Evolutionary conservation across 1,284 basidiomycete genomes (phyloP), one percentile per base, ranked within the genome.

Genomic region (Porodaedalea pini): DNA sequence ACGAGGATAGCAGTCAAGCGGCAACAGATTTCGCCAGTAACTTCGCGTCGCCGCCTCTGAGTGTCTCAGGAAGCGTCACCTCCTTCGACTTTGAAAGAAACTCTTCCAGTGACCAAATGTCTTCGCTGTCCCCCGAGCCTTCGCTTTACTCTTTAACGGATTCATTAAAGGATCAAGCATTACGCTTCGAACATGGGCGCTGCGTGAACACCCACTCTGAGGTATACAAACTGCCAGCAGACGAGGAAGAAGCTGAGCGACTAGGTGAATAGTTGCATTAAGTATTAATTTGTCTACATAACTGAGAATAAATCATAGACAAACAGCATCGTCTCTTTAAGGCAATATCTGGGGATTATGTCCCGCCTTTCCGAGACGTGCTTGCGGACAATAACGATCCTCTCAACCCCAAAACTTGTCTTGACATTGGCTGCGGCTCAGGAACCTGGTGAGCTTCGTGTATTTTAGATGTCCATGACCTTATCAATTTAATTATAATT

Each of bases 391-490:
- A 54, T 36, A 27, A 44, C 21, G 60, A 64, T 29, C 49, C 36
- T 11, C 54, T 61, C 29, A 48, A 45, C 13, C 51, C 71, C 17
- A 90, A 88, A 68, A 73, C 81, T 2, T 75, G 78, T 51, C 73
- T 90, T n/a, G 89, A 91, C 70, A 74, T 91, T 32, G 88, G 88
- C 7, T 90, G 88, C 68, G 88, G 88, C 29, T 86, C 83, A 62
- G 88, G 88, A 39, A 80, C 76, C 61, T 91, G 88, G 89, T 87
- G 63, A 63, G 77, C 64, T 68, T 51, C 40, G 36, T 43, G 56
- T 45, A 45, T 32, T 34, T 56, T 43, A 54, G 52, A 43, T 21
- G 40, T 11, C 54, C 27, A 19, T 40, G n/a, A 27, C 49, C 57
- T 25, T 49, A 43, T 5, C 8, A 36, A 15, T 50, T 39, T 59